phyloP scores from a whole-genome alignment of 1,139 yeast species.

The Saccharomyces hybrid region DNA sequence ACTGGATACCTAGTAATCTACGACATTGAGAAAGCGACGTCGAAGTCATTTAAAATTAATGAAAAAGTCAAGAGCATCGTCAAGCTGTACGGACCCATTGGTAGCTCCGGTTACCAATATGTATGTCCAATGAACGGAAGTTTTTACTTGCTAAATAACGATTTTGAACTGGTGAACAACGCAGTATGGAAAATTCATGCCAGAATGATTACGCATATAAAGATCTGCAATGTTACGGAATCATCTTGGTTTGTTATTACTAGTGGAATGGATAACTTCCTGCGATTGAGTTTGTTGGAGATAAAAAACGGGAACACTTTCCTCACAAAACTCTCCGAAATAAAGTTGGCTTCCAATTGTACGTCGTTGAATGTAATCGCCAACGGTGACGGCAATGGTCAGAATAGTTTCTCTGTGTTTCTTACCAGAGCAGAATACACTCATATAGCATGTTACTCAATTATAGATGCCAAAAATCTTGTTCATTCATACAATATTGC shows the following conservation, averaged over 20 bases:
- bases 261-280: slow-evolving; percentile 53
- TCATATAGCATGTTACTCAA: slow-evolving; percentile 39
- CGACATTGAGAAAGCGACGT: slow-evolving; percentile 4
- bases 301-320: slow-evolving; percentile 14
- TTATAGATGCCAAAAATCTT: slow-evolving; percentile 18
- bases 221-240: slow-evolving; percentile 20
- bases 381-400: slow-evolving; percentile 13
- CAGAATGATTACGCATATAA: slow-evolving; percentile 38
- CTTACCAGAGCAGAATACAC: slow-evolving; percentile 59
- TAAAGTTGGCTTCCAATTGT: slow-evolving; percentile 41
- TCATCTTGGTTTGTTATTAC: slow-evolving; percentile 40
- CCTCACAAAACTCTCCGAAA: slow-evolving; percentile 28
- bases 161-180: neutral
- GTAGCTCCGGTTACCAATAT: slow-evolving; percentile 12
- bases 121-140: slow-evolving; percentile 35
- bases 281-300: slow-evolving; percentile 38
- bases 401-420: slow-evolving; percentile 35
- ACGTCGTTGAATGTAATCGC: slow-evolving; percentile 39
- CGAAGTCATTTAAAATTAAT: slow-evolving; percentile 1
- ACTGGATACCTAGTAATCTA: slow-evolving; percentile 11
- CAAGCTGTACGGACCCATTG: slow-evolving; percentile 25
- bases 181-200: slow-evolving; percentile 32
- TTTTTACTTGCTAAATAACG: slow-evolving; percentile 16
- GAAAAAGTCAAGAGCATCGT: slow-evolving; percentile 23
- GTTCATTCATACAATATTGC: slow-evolving; percentile 44